Percentiles rank a stretch among this genome's conserved stretches.
Conservation (phyloP, 2,329 filamentous ascomycete species). For the Aspergillus vadensis region DNA sequence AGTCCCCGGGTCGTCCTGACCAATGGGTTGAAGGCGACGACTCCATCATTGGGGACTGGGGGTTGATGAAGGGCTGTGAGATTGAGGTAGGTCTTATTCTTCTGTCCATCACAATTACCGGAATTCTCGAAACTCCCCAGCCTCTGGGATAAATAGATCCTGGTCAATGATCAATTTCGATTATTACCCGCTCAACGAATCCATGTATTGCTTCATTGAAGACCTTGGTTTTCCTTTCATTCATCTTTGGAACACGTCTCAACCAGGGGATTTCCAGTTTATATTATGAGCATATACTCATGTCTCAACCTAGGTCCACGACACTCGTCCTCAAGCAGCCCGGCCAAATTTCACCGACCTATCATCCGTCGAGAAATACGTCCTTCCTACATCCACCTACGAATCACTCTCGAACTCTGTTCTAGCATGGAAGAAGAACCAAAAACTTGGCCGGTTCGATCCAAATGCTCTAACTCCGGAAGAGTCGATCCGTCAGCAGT, state of each 20-base stretch:
- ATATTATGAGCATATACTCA: too few relatives aligned
- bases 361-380: conserved; percentile 82
- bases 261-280: too few relatives aligned
- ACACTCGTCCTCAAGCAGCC: conserved; percentile 73
- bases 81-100: conserved; percentile 41
- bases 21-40: conserved; percentile 72
- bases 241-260: too few relatives aligned
- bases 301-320: conserved; percentile 62
- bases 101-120: conserved; percentile 2
- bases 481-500: conserved; percentile 69
- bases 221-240: neutral
- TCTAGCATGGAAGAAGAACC: conserved; percentile 90
- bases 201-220: neutral
- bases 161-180: neutral
- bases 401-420: conserved; percentile 84
- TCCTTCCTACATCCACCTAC: conserved; percentile 83
- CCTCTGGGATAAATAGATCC: neutral
- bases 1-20: conserved; percentile 61
- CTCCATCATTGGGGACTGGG: conserved; percentile 57
- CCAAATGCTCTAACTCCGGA: conserved; percentile 75
- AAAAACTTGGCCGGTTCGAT: conserved; percentile 95
- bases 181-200: neutral
- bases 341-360: conserved; percentile 81
- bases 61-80: conserved; percentile 44
- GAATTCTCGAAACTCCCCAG: neutral